phyloP scores from a whole-genome alignment of 2,329 filamentous ascomycete genomes.

The Ceratocystis variospora region DNA sequence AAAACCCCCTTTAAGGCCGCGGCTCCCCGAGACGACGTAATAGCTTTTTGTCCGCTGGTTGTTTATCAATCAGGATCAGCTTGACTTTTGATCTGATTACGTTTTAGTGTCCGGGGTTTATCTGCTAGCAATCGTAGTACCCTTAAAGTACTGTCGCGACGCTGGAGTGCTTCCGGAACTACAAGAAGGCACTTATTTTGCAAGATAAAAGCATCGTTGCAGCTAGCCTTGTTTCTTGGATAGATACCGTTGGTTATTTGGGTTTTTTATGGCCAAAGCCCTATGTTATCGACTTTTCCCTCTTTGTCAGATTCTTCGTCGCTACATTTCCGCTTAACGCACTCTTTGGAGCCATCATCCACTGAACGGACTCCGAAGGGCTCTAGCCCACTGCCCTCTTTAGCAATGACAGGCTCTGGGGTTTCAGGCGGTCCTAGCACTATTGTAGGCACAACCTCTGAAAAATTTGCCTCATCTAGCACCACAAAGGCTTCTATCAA shows the following conservation, averaged over 20 bases:
- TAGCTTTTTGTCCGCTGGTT: background rate
- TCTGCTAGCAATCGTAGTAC: conserved; percentile 10
- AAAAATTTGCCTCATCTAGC: conserved; percentile 19
- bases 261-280: background rate
- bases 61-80: conserved; percentile 18
- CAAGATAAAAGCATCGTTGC: background rate
- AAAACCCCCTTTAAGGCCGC: background rate
- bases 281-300: background rate
- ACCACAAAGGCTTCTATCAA: conserved; percentile 3
- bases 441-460: conserved; percentile 7
- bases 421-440: conserved; percentile 8
- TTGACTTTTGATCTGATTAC: conserved; percentile 17
- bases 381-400: conserved; percentile 13
- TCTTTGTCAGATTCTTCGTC: conserved; percentile 8
- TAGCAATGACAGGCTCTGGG: conserved; percentile 8
- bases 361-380: conserved; percentile 16
- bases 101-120: background rate
- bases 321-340: conserved; percentile 9
- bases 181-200: background rate
- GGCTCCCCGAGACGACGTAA: background rate
- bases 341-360: conserved; percentile 10
- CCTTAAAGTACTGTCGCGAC: conserved; percentile 5
- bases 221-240: background rate
- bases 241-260: background rate
- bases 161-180: background rate